Evolutionary conservation across 805 yeast genomes (phyloP).

Genomic region (Yarrowia bubula): DNA sequence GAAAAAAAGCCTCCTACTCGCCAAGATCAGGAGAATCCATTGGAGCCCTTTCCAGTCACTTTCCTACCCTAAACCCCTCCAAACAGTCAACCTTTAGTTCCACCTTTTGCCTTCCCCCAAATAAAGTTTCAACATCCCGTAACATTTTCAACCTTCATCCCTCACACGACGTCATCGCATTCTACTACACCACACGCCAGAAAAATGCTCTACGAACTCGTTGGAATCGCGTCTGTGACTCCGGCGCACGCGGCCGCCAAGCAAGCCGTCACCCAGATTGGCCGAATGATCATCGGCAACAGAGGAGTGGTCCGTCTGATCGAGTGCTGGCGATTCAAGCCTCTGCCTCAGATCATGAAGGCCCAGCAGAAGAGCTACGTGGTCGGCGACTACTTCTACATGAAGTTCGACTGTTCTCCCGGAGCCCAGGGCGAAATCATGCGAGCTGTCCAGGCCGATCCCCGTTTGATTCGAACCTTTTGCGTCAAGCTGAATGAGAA

Average conservation of each 20-base stretch:
- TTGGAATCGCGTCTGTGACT: constrained; percentile 71
- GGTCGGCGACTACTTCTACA: constrained; percentile 82
- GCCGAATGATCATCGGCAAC: constrained; percentile 76
- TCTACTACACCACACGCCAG: constrained; percentile 4
- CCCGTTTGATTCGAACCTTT: constrained; percentile 80
- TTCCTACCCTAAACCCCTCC: too few relatives aligned
- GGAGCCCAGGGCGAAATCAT: constrained; percentile 82
- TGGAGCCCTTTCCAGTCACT: too few relatives aligned
- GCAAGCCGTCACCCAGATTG: constrained; percentile 66
- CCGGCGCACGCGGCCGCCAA: constrained; percentile 58
- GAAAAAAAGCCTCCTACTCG: too few relatives aligned
- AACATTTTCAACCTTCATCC: constrained; percentile 21
- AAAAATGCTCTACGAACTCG: constrained; percentile 80
- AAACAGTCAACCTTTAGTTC: too few relatives aligned
- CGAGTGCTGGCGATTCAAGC: constrained; percentile 72
- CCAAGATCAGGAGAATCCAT: too few relatives aligned
- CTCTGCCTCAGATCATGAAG: constrained; percentile 75
- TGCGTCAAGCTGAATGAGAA: constrained; percentile 48
- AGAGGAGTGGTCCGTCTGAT: constrained; percentile 92
- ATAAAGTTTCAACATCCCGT: constrained; percentile 5
- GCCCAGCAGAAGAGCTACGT: constrained; percentile 87
- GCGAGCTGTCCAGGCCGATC: constrained; percentile 79
- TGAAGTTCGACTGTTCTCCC: constrained; percentile 83
- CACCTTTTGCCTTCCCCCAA: background rate
- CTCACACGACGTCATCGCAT: constrained; percentile 10